A percentile compares a stretch with the other conserved stretches of the same genome.
These are phyloP conservation scores for Rhododendron williamsianum DNA, from an alignment of 148 eudicot genomes.

Conservation along the genomic window DNA sequence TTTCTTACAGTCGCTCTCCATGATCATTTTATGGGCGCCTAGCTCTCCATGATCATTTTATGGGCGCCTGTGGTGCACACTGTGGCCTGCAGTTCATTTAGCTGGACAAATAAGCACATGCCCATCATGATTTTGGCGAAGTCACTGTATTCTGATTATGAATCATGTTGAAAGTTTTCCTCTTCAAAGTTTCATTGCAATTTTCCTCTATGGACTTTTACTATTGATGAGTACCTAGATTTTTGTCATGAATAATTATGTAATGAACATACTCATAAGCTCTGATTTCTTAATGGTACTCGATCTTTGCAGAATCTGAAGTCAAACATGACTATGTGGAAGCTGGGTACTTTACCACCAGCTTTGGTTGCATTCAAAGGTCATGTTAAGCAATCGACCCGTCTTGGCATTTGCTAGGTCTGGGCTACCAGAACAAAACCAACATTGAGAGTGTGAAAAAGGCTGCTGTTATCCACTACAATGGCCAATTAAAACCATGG, in stretches of 20 bases:
- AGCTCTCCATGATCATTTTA: not conserved
- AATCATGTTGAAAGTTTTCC: not conserved
- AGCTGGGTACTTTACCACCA: conserved; percentile 96
- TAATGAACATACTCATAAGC: not conserved
- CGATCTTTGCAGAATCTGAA: conserved; percentile 68
- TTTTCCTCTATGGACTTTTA: not conserved
- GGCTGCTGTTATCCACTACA: conserved; percentile 98
- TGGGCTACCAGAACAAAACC: conserved; percentile 91
- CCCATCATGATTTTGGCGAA: not conserved
- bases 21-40: not conserved
- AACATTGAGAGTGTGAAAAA: conserved; percentile 61
- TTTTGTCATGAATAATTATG: not conserved
- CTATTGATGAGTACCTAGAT: not conserved
- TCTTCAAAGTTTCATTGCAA: not conserved
- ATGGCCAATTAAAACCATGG: conserved; percentile 98
- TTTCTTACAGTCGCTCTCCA: not conserved
- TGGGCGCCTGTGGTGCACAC: not conserved
- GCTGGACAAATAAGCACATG: not conserved
- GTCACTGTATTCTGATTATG: not conserved
- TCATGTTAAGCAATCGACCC: conserved; percentile 80
- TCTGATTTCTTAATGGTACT: not conserved
- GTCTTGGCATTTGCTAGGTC: conserved; percentile 96
- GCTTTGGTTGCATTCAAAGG: conserved; percentile 96
- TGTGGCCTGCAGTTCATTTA: not conserved
- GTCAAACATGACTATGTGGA: conserved; percentile 93